Base-by-base conservation (phyloP, 164 flowering plant species). In the Euptelea pleiosperma region DNA sequence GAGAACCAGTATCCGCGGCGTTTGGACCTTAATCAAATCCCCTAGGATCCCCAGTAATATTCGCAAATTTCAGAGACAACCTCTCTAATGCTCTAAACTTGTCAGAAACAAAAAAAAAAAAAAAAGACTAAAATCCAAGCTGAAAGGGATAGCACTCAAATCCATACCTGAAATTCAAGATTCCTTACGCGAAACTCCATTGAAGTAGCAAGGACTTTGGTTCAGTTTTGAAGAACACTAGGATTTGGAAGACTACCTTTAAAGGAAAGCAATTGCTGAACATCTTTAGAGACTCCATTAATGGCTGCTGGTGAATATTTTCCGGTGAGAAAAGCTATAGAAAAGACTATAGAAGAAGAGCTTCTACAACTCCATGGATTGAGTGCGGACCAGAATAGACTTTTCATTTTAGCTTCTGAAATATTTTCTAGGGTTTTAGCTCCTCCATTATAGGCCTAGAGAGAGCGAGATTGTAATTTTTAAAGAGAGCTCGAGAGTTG, bases 111-210 rank as follows among this genome's bases (percentile, higher is more conserved):
- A 30, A 1, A 76, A 53, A n/a, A n/a, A n/a, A n/a, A n/a, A n/a
- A 11, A 90, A 92, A 18, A 11, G 34, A 52, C 50, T 54, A 22
- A 93, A 70, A 34, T 83, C 85, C 0, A 63, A 18, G 52, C 41
- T 58, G 1, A 93, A 58, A 6, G 46, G 43, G 1, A 43, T 2
- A 37, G 14, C 28, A 53, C 69, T 65, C 44, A 93, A 83, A 71
- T 88, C 80, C 22, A 93, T 50, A 1, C 80, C 62, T n/a, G 88
- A 66, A 26, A 90, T 86, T 31, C 71, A 52, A 0, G 76, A 46
- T 43, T 58, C 73, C 16, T 57, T 76, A 67, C 97, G 88, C 5
- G 60, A 15, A 24, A 91, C 83, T 10, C 91, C 89, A 24, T 25
- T 30, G 67, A 82, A 91, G 39, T 21, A 14, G 66, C 97, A 91